phyloP scores from a whole-genome alignment of 1,284 basidiomycete species.

The Cerioporus squamosus region DNA sequence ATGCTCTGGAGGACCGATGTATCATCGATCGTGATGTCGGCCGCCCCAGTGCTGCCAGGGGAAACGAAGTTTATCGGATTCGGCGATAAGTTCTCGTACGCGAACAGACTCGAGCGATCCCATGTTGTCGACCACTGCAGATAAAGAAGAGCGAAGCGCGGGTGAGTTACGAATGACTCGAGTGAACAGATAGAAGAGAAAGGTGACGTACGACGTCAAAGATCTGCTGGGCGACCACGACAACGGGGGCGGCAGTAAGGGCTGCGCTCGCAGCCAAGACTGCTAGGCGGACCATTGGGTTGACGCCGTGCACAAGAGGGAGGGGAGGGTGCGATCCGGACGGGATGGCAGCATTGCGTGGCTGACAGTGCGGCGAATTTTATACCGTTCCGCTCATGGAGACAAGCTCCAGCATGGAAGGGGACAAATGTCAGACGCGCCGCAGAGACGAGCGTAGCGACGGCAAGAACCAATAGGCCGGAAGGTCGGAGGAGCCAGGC shows the following conservation, averaged over 20 bases:
- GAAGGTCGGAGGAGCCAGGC: too few relatives aligned
- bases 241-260: slow-evolving; percentile 11
- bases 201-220: slow-evolving; percentile 39
- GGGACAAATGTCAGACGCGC: too few relatives aligned
- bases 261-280: slow-evolving; percentile 4
- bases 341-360: neutral
- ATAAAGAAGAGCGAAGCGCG: neutral
- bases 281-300: slow-evolving; percentile 19
- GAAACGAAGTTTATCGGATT: slow-evolving; percentile 43
- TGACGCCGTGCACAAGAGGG: slow-evolving; percentile 7
- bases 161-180: neutral
- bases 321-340: neutral
- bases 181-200: neutral
- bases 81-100: slow-evolving; percentile 34
- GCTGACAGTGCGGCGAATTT: neutral
- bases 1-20: slow-evolving; percentile 47
- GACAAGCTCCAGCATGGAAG: neutral
- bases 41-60: slow-evolving; percentile 44
- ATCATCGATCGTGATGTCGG: slow-evolving; percentile 50
- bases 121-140: slow-evolving; percentile 43
- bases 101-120: slow-evolving; percentile 40
- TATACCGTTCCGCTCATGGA: neutral
- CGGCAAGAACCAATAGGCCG: too few relatives aligned
- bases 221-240: slow-evolving; percentile 36
- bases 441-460: too few relatives aligned